These are phyloP conservation scores for Penicillium riverlandense DNA, from an alignment of 495 filamentous ascomycete species.

Conservation along the genomic window DNA sequence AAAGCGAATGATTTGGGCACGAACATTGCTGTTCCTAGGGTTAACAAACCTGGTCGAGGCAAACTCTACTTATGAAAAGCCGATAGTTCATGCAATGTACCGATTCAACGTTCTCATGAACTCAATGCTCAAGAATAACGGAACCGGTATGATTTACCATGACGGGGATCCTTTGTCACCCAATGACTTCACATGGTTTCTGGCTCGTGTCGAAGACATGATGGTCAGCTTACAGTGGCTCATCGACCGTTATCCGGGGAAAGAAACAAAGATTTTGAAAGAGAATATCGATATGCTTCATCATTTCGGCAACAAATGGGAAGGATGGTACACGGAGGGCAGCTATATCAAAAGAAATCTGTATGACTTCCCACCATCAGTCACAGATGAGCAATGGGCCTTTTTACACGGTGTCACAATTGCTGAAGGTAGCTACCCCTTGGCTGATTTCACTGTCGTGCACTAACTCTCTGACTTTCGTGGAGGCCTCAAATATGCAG, in stretches of 20 bases:
- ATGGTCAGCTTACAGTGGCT: slow-evolving; percentile 48
- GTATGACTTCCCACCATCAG: slow-evolving; percentile 21
- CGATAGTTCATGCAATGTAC: slow-evolving; percentile 25
- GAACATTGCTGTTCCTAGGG: slow-evolving; percentile 47
- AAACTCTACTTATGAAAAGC: slow-evolving; percentile 12
- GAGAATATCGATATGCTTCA: slow-evolving; percentile 40
- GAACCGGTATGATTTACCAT: slow-evolving; percentile 39
- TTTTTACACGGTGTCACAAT: slow-evolving; percentile 44
- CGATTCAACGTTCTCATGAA: slow-evolving; percentile 28
- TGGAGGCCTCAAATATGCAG: slow-evolving; percentile 29
- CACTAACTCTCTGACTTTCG: no score
- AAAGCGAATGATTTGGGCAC: slow-evolving; percentile 47
- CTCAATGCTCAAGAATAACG: slow-evolving; percentile 45
- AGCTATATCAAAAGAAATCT: slow-evolving; percentile 35
- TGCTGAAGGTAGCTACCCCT: slow-evolving; percentile 29
- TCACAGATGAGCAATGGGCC: slow-evolving; percentile 20
- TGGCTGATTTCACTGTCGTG: no score
- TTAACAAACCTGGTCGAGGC: slow-evolving; percentile 39
- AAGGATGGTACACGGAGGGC: slow-evolving; percentile 31
- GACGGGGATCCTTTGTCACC: slow-evolving; percentile 23
- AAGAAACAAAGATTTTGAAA: slow-evolving; percentile 23
- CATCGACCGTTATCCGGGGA: slow-evolving; percentile 35
- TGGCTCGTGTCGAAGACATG: slow-evolving; percentile 45
- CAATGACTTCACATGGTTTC: slow-evolving; percentile 35
- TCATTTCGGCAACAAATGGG: slow-evolving; percentile 33